Percentiles rank a stretch among this genome's conserved stretches.
Conservation (phyloP, 1,284 basidiomycete genomes). For the Leccinum angustisporum region DNA sequence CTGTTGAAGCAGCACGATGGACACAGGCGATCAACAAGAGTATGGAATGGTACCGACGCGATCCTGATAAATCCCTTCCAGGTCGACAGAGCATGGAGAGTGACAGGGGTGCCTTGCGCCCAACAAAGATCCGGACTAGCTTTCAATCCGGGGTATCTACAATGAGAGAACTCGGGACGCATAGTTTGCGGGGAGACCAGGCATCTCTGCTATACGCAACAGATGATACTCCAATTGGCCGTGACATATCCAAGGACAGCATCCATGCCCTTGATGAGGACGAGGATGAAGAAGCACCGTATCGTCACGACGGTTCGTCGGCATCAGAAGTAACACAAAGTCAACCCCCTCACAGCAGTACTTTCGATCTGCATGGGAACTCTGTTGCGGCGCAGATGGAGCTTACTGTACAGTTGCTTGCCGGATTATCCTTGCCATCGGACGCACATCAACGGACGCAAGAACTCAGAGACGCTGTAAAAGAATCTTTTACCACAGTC, state of each 20-base stretch:
- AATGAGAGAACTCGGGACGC: slow-evolving; percentile 22
- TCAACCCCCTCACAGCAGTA: slow-evolving; percentile 63
- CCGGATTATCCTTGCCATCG: slow-evolving; percentile 44
- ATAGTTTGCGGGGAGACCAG: slow-evolving; percentile 30
- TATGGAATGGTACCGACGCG: slow-evolving; percentile 61
- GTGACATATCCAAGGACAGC: slow-evolving; percentile 25
- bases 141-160: slow-evolving; percentile 32
- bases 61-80: slow-evolving; percentile 20
- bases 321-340: slow-evolving; percentile 42
- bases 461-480: slow-evolving; percentile 60
- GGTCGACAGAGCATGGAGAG: slow-evolving; percentile 30
- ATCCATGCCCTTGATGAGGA: slow-evolving; percentile 34
- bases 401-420: slow-evolving; percentile 68
- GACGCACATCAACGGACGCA: slow-evolving; percentile 38
- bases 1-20: slow-evolving; percentile 90
- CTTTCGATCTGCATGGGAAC: slow-evolving; percentile 76
- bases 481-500: slow-evolving; percentile 61
- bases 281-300: slow-evolving; percentile 38
- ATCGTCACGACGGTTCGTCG: slow-evolving; percentile 42
- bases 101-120: slow-evolving; percentile 29
- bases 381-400: slow-evolving; percentile 80
- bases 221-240: slow-evolving; percentile 12
- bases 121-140: slow-evolving; percentile 30
- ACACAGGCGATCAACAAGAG: slow-evolving; percentile 69
- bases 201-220: slow-evolving; percentile 20